phyloP scores from a whole-genome alignment of 257 asterid genomes.

The Nicotiana otophora region DNA sequence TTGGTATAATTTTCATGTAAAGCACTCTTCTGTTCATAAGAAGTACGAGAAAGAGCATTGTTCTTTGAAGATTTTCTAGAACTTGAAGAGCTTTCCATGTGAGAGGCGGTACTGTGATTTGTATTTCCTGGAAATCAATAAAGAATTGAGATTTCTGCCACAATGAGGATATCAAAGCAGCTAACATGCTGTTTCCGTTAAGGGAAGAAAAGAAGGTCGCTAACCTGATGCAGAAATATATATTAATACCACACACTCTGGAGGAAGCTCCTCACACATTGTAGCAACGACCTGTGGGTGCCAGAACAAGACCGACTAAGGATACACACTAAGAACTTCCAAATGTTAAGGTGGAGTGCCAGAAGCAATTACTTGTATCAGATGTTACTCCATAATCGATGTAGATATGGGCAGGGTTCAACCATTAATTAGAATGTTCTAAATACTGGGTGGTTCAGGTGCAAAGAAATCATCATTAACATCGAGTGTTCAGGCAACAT shows the following conservation, averaged over 20 bases:
- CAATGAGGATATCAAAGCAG: background rate
- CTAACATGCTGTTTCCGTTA: background rate
- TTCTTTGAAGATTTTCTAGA: conserved; percentile 41
- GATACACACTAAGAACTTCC: background rate
- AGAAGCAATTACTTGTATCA: background rate
- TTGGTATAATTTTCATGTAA: conserved; percentile 41
- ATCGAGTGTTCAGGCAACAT: background rate
- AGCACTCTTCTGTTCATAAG: conserved; percentile 46
- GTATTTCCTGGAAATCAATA: conserved; percentile 43
- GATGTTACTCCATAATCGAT: background rate
- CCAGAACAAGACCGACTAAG: conserved; percentile 12
- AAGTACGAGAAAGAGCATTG: conserved; percentile 30
- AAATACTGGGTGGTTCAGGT: background rate
- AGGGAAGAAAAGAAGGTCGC: background rate
- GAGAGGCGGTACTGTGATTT: conserved; percentile 39
- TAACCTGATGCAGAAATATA: conserved; percentile 84
- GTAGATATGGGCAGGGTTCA: background rate
- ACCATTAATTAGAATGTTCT: background rate
- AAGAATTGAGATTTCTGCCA: background rate
- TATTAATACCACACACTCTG: conserved; percentile 69
- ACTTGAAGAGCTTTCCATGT: conserved; percentile 40
- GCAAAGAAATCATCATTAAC: background rate
- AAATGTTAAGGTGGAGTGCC: background rate
- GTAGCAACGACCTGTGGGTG: conserved; percentile 73
- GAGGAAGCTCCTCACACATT: conserved; percentile 79